A percentile compares a stretch with the other conserved stretches of the same genome.
phyloP scores from a whole-genome alignment of 129 eudicot genomes.

The Gnaphalium uliginosum region DNA sequence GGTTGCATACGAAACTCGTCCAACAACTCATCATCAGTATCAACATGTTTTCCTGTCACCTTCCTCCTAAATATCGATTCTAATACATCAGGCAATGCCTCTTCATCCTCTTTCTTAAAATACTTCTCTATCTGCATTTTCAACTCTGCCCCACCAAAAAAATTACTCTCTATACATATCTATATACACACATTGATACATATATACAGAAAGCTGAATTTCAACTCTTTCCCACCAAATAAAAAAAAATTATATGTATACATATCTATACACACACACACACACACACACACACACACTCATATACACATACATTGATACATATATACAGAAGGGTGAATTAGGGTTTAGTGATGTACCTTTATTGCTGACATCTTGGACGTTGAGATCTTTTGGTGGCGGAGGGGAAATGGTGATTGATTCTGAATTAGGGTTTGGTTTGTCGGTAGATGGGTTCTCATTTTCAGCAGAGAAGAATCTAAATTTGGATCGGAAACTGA shows the following conservation, averaged over 20 bases:
- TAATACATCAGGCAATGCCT: conserved; percentile 51
- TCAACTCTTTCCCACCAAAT: conserved; percentile 58
- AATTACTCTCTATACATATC: background rate
- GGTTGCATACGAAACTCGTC: conserved; percentile 50
- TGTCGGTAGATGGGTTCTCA: conserved; percentile 29
- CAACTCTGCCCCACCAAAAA: conserved; percentile 49
- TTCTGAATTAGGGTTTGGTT: conserved; percentile 17
- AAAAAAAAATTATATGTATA: background rate
- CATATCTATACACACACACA: background rate
- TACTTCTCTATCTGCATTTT: conserved; percentile 59
- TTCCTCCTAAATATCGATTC: conserved; percentile 63
- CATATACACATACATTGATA: too few relatives aligned
- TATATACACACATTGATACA: background rate
- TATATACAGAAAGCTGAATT: conserved; percentile 3
- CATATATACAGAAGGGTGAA: background rate
- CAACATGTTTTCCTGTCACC: conserved; percentile 57
- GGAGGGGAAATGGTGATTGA: conserved; percentile 16
- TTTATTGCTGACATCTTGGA: conserved; percentile 55
- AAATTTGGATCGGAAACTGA: conserved; percentile 8
- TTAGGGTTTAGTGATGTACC: conserved; percentile 40
- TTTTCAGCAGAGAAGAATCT: conserved; percentile 42
- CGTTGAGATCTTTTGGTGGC: conserved; percentile 28
- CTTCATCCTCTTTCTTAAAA: conserved; percentile 49
- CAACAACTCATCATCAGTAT: conserved; percentile 63
- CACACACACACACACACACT: too few relatives aligned